Evolutionary conservation across 129 eudicot genomes (phyloP), one percentile per base, ranked within the genome.

Genomic region (Glebionis coronaria): DNA sequence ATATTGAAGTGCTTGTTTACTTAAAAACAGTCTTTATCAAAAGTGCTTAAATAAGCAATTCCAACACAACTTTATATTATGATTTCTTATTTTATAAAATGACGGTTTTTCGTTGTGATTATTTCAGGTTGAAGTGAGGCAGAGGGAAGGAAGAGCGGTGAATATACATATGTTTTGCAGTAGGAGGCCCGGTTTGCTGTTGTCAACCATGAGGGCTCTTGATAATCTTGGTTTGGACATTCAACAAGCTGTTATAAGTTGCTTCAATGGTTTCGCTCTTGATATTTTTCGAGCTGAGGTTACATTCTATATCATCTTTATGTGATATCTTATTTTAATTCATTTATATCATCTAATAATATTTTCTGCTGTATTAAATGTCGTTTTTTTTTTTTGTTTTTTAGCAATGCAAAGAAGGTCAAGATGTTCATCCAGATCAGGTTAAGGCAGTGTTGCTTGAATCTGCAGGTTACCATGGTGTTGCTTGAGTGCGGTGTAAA

Each of bases 261-360:
- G 98, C 76, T 88, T 92, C 85, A 92, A 92, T 61, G 98, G 98
- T 6, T 92, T 92, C 19, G 89, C 96, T 16, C 56, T 92, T 70
- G 98, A 92, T 74, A 65, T 92, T 52, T 92, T 92, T 74, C 78
- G 95, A n/a, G 96, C 98, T 19, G 98, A 92, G 98, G 98, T 92
- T 44, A 77, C 2, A 12, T 27, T 35, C 21, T 21, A n/a, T 54
- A 35, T 12, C 3, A 44, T 62, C 25, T 56, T 8, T 58, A 12
- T 23, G 29, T 20, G 45, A 49, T 51, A 9, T 14, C 3, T 42
- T 44, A 27, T 19, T 25, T 56, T 69, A 12, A 65, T 61, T 2
- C n/a, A 14, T 20, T 72, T 50, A 35, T 20, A 35, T 19, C 12
- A 25, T 6, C 4, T 14, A 6, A 38, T 4, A 11, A 53, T 49